phyloP scores from a whole-genome alignment of 2,329 filamentous ascomycete genomes.

The Colletotrichum higginsianum region DNA sequence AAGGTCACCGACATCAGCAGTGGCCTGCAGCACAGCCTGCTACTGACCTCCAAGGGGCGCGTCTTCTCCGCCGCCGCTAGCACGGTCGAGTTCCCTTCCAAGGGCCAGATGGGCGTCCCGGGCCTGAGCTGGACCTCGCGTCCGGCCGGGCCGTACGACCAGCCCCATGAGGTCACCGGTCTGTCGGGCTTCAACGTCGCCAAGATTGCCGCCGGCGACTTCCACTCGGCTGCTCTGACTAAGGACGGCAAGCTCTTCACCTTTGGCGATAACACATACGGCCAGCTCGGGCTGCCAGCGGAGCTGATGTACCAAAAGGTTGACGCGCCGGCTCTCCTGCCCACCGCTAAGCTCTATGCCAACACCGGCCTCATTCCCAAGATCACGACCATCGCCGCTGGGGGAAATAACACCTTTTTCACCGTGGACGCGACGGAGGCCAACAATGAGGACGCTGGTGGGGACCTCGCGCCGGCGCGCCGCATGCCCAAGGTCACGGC shows the following conservation, averaged over 20 bases:
- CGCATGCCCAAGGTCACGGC: constrained; percentile 65
- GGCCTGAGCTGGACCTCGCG: constrained; percentile 85
- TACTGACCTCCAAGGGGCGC: constrained; percentile 87
- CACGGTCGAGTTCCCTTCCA: constrained; percentile 81
- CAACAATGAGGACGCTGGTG: constrained; percentile 53
- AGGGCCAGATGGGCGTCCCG: constrained; percentile 89
- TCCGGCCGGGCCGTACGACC: constrained; percentile 83
- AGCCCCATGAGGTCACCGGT: constrained; percentile 82
- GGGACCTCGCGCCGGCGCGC: constrained; percentile 49
- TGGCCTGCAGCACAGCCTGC: constrained; percentile 87
- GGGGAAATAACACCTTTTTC: constrained; percentile 90
- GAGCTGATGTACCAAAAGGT: constrained; percentile 73
- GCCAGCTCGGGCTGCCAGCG: constrained; percentile 90
- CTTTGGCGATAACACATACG: constrained; percentile 92
- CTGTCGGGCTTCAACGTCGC: constrained; percentile 80
- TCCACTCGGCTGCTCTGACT: constrained; percentile 86
- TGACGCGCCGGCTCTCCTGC: constrained; percentile 79
- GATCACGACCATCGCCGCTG: constrained; percentile 86
- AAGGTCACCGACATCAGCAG: constrained; percentile 81
- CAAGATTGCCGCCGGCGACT: constrained; percentile 87
- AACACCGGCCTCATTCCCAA: constrained; percentile 73
- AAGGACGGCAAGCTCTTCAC: constrained; percentile 83
- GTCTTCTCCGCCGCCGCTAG: constrained; percentile 91
- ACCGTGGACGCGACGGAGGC: constrained; percentile 82
- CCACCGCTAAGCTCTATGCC: constrained; percentile 80